Evolutionary conservation across 2,329 filamentous ascomycete species (phyloP).

Genomic region (Talaromyces sp.): DNA sequence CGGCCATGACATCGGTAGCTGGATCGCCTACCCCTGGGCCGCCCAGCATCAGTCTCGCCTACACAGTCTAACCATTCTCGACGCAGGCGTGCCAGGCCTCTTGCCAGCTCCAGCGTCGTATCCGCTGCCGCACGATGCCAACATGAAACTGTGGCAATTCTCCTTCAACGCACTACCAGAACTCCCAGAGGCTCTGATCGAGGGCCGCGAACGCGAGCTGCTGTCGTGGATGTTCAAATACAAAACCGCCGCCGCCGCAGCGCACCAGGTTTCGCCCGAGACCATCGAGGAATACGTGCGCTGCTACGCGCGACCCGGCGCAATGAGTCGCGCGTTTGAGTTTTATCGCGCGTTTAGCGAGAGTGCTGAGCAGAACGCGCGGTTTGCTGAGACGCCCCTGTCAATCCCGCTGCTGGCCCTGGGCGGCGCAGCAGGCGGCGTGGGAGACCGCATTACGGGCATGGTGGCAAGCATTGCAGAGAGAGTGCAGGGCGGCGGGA

Average conservation of each 20-base stretch:
- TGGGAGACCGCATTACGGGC: conserved; percentile 5
- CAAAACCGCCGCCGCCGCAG: conserved; percentile 15
- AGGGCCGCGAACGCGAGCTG: conserved; percentile 17
- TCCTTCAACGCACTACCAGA: conserved; percentile 22
- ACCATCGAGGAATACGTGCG: conserved; percentile 17
- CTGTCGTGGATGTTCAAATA: conserved; percentile 20
- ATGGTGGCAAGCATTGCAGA: conserved; percentile 15
- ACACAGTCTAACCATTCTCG: conserved; percentile 19
- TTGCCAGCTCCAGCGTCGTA: conserved; percentile 12
- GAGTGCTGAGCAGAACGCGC: conserved; percentile 18
- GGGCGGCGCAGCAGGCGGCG: neutral
- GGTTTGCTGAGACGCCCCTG: conserved; percentile 15
- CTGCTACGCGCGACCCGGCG: conserved; percentile 17
- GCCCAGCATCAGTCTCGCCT: conserved; percentile 16
- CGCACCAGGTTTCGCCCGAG: conserved; percentile 1
- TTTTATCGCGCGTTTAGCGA: conserved; percentile 19
- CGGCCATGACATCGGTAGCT: conserved; percentile 22
- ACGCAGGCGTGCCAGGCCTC: conserved; percentile 17
- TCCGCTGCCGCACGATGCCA: conserved; percentile 15
- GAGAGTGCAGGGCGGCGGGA: conserved; percentile 16
- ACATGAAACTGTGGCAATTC: conserved; percentile 22
- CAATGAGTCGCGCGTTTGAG: conserved; percentile 21
- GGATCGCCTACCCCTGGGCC: conserved; percentile 20
- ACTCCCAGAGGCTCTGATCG: conserved; percentile 18
- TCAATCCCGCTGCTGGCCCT: conserved; percentile 4